Evolutionary conservation across 352 stramenopile genomes (phyloP).

Genomic region (Stramenopiles sp.): DNA sequence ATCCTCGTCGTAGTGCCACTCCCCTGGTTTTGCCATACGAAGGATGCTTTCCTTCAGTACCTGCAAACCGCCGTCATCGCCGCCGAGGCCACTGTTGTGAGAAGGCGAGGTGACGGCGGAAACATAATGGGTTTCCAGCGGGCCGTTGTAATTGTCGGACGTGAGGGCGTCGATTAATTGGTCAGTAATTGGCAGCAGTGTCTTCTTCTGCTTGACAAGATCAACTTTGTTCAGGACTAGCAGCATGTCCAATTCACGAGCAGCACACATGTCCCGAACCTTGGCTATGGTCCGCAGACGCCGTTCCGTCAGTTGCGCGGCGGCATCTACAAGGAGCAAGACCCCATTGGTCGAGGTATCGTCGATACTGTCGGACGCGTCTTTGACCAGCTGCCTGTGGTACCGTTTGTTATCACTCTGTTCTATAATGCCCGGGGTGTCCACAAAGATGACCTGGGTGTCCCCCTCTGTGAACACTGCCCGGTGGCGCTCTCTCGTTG

Average conservation of each 20-base stretch:
- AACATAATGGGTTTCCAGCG: not conserved
- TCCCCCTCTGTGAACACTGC: not conserved
- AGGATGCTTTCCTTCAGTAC: not conserved
- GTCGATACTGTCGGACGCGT: not conserved
- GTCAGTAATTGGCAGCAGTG: not conserved
- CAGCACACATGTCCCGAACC: not conserved
- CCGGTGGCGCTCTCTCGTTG: not conserved
- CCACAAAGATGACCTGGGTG: not conserved
- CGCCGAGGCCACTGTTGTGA: no score
- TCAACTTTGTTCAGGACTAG: conserved; percentile 8
- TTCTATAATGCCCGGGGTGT: conserved; percentile 1
- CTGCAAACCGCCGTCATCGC: not conserved
- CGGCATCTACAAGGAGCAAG: not conserved
- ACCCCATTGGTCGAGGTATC: not conserved
- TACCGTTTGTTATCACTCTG: not conserved
- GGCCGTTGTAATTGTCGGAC: not conserved
- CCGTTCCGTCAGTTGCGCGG: not conserved
- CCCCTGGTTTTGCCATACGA: not conserved
- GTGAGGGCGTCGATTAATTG: not conserved
- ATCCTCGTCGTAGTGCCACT: conserved; percentile 10
- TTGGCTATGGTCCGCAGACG: not conserved
- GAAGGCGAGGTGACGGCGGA: no score
- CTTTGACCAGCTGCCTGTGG: not conserved
- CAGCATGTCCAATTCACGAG: not conserved
- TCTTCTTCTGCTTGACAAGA: not conserved